phyloP scores from a whole-genome alignment of 148 eudicot genomes.

The Camellia lanceoleosa region DNA sequence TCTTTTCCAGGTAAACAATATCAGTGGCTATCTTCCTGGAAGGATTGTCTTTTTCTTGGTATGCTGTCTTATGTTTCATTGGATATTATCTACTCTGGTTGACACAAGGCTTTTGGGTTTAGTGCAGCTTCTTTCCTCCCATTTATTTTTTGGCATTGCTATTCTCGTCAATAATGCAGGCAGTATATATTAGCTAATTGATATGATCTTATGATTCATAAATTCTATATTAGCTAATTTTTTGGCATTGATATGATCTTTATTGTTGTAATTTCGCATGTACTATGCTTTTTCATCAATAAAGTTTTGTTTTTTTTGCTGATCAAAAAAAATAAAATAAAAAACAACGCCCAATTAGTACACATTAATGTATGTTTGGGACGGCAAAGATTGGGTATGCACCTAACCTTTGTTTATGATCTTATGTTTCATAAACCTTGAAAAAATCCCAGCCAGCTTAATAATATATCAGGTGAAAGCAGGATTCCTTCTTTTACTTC shows the following conservation, averaged over 20 bases:
- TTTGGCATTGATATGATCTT: too few relatives aligned
- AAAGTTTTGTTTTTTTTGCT: too few relatives aligned
- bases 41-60: slow-evolving; percentile 98
- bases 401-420: not conserved
- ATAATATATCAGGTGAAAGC: not conserved
- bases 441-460: not conserved
- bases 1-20: slow-evolving; percentile 78
- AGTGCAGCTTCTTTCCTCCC: not conserved
- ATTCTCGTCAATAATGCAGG: not conserved
- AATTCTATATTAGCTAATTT: too few relatives aligned
- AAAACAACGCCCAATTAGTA: too few relatives aligned
- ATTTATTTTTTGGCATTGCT: not conserved
- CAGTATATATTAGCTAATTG: not conserved
- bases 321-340: too few relatives aligned
- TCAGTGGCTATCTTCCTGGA: slow-evolving; percentile 98
- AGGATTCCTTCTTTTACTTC: not conserved
- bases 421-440: not conserved
- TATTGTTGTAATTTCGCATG: too few relatives aligned
- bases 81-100: not conserved
- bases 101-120: slow-evolving; percentile 7
- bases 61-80: slow-evolving; percentile 23
- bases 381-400: too few relatives aligned
- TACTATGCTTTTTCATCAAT: too few relatives aligned
- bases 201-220: not conserved
- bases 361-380: too few relatives aligned